Base-by-base conservation (phyloP, 1,139 yeast species). In the Hemisphaericaspora lyxosophila region DNA sequence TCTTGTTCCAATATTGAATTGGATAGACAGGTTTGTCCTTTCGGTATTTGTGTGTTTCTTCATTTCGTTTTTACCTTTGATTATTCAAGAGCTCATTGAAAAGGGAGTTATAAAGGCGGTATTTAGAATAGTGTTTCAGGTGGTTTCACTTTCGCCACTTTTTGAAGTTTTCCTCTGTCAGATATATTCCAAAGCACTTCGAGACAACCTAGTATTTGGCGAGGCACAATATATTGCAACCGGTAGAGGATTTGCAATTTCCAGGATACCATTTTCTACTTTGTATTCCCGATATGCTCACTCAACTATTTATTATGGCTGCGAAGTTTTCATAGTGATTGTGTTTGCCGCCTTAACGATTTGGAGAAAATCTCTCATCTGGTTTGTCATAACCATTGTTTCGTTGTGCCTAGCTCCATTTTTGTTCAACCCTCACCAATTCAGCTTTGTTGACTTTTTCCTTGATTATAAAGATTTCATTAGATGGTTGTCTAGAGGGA, bases 111-210 rank as follows among this genome's bases (percentile, higher is more conserved):
- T 79, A 67, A 76, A 76, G 43, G 86, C 95, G 0, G 41, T 75
- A 1, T 61, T 72, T 7, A 63, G 96, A 40, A 68, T 86, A 11
- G 50, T 73, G 12, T 75, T 73, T 47, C 96, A 88, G 54, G 65
- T 87, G 35, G 53, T 76, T 13, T 86, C 95, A 0, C 58, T 87
- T 39, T 83, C 96, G 0, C 95, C 96, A 4, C 60, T 87, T 12
- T 88, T 88, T 61, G 96, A 88, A 54, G 92, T 88, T 0, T 87
- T 88, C 60, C 90, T 85, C 1, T 85, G 96, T 54, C 94, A 85
- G 50, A 78, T 86, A 1, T 88, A 88, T 58, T 82, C 95, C 0
- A 78, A 78, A 44, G 73, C 95, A 0, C 67, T 88, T 45, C 62
- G 77, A 22, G 78, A 77, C 34, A 89, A 87, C 56, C 63, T 88